These are phyloP conservation scores for Ophiorrhiza pumila DNA, from an alignment of 257 asterid genomes.

Conservation along the genomic window DNA sequence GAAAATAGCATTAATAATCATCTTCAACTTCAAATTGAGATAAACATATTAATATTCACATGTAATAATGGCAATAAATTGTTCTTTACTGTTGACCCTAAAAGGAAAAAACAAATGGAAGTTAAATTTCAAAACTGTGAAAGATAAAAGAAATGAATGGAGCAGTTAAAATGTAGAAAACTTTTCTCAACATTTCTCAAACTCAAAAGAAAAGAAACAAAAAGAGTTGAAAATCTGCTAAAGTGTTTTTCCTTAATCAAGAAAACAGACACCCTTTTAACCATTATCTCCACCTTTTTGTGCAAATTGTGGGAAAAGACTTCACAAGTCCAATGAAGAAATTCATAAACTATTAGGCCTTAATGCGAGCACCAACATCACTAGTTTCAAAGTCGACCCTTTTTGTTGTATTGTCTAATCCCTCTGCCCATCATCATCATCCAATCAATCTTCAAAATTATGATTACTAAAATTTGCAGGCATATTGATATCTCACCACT, in stretches of 20 bases:
- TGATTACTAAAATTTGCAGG: not conserved
- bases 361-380: not conserved
- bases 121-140: no score
- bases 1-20: no score
- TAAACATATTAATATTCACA: conserved; percentile 6
- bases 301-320: conserved; percentile 15
- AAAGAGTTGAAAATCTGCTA: not conserved
- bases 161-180: no score
- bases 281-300: no score
- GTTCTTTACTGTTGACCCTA: conserved; percentile 2
- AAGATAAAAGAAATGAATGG: no score
- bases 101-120: not conserved
- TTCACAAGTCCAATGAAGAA: not conserved
- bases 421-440: conserved; percentile 9
- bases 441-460: not conserved
- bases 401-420: not conserved
- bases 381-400: conserved; percentile 5
- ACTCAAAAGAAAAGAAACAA: not conserved
- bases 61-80: not conserved
- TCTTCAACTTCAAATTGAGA: not conserved
- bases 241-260: conserved; percentile 7
- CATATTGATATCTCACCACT: no score
- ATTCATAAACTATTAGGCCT: not conserved
- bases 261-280: no score
- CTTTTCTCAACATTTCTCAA: conserved; percentile 5